Evolutionary conservation across 129 eudicot species (phyloP).

Genomic region (Dittrichia graveolens): DNA sequence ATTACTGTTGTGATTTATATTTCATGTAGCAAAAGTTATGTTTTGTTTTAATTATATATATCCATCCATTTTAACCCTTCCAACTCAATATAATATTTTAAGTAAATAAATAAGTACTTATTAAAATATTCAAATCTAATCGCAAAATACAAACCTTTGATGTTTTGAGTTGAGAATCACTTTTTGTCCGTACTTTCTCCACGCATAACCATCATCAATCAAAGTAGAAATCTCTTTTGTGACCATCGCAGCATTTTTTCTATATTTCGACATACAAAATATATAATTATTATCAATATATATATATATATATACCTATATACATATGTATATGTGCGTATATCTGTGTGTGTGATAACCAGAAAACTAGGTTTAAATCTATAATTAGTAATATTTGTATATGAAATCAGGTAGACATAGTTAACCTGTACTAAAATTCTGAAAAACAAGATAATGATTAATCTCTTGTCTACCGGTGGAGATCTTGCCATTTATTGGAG

Average conservation of each 20-base stretch:
- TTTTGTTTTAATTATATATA: neutral
- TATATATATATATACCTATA: neutral
- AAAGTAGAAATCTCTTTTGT: conserved; percentile 23
- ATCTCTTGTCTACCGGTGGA: no score
- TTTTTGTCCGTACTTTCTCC: conserved; percentile 90
- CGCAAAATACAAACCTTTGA: conserved; percentile 45
- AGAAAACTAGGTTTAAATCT: no score
- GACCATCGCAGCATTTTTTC: conserved; percentile 41
- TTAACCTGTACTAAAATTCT: no score
- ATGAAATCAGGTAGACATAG: no score
- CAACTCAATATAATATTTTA: neutral
- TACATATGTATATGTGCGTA: no score
- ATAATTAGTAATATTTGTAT: no score
- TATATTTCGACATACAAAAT: conserved; percentile 23
- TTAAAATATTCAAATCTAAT: neutral
- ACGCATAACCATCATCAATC: conserved; percentile 64
- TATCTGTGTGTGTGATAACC: no score
- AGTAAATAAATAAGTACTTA: neutral
- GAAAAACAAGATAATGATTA: no score
- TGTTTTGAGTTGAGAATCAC: conserved; percentile 48
- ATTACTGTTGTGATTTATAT: no score
- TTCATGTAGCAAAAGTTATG: no score
- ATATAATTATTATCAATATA: neutral
- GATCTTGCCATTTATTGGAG: no score
- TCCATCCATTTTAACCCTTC: neutral